Evolutionary conservation across 495 filamentous ascomycete species (phyloP).

Genomic region (Penicillium pancosmium): DNA sequence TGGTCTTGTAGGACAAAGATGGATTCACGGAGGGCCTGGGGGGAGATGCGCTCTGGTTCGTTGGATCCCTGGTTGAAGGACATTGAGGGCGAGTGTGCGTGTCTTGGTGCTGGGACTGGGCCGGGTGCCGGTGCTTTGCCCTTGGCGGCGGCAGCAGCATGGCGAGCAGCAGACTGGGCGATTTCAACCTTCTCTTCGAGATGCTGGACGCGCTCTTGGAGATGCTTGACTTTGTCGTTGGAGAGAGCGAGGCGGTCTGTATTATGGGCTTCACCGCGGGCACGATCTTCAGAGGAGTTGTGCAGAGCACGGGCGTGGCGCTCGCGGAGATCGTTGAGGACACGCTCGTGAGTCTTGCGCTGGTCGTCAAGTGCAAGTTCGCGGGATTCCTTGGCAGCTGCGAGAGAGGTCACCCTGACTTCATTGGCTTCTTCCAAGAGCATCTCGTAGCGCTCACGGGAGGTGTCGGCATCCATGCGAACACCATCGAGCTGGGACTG

Average conservation of each 20-base stretch:
- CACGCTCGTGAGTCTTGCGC: conserved; percentile 69
- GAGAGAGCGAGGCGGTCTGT: conserved; percentile 73
- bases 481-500: conserved; percentile 71
- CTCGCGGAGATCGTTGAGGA: conserved; percentile 60
- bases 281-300: conserved; percentile 71
- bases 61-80: conserved; percentile 49
- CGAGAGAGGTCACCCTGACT: conserved; percentile 52
- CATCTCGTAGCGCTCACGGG: conserved; percentile 72
- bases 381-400: conserved; percentile 60
- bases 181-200: conserved; percentile 90
- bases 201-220: conserved; percentile 77
- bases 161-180: conserved; percentile 84
- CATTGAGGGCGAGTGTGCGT: conserved; percentile 48
- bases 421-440: conserved; percentile 74
- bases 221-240: conserved; percentile 75
- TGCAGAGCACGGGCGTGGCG: conserved; percentile 74
- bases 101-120: conserved; percentile 23
- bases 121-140: conserved; percentile 49
- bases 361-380: conserved; percentile 68
- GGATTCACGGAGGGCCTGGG: conserved; percentile 91
- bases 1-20: conserved; percentile 96
- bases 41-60: conserved; percentile 82
- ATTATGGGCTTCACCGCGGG: conserved; percentile 67
- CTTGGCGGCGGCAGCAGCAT: conserved; percentile 83
- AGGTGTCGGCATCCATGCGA: conserved; percentile 71